Evolutionary conservation across 163 green algal species (phyloP), one percentile per base, ranked within the genome.

Genomic region (Prototheca cutis): DNA sequence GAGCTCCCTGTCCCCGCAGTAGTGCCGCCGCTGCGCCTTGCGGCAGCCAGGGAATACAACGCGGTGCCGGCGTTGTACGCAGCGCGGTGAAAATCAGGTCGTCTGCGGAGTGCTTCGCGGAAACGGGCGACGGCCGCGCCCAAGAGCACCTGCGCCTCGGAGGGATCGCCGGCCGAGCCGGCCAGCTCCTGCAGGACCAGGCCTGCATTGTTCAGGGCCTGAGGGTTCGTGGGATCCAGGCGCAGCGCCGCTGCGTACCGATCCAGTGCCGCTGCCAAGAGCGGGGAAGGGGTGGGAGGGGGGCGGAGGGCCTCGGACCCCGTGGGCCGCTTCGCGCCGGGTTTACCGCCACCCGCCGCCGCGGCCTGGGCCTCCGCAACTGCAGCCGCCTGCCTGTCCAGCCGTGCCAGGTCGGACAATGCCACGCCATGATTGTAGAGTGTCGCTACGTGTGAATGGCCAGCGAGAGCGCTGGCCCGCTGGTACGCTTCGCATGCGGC

Each of bases 341-440:
- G n/a, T n/a, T n/a, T n/a, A n/a, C n/a, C n/a, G n/a, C n/a, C n/a
- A n/a, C n/a, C n/a, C n/a, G n/a, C n/a, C n/a, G n/a, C n/a, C n/a
- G n/a, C n/a, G n/a, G n/a, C n/a, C n/a, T n/a, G n/a, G n/a, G n/a
- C n/a, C n/a, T n/a, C n/a, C n/a, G n/a, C n/a, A n/a, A n/a, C n/a
- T n/a, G n/a, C n/a, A n/a, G n/a, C n/a, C n/a, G n/a, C n/a, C n/a
- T n/a, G n/a, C n/a, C 63, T 71, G 24, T 58, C 55, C 13, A 75
- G 21, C 4, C 69, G 51, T 2, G 81, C 82, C 47, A 89, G 77
- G 62, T 91, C 84, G 31, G 53, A 79, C 15, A 91, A 66, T 27
- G 83, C 84, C 3, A 94, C 84, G 10, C 78, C 86, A 75, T 77
- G 87, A 68, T 94, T 91, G 76, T 90, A 94, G 33, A 86, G 52